A percentile compares a stretch with the other conserved stretches of the same genome.
Evolutionary conservation across 495 filamentous ascomycete genomes (phyloP).

Genomic region (Tetracladium marchalianum): DNA sequence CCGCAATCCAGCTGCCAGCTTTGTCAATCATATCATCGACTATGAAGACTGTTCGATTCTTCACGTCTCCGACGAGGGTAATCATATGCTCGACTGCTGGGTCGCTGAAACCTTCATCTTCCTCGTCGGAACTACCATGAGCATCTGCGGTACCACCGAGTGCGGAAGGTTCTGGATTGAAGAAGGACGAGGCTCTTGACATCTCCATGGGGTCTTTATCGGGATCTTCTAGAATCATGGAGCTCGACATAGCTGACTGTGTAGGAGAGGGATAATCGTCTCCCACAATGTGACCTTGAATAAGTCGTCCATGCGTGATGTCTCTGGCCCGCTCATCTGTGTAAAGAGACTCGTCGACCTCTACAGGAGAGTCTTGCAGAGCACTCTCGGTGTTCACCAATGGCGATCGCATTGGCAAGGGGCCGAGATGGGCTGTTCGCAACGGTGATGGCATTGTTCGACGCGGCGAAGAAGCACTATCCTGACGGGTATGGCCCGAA

Average conservation of each 20-base stretch:
- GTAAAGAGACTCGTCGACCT: constrained; percentile 53
- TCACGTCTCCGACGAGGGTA: constrained; percentile 89
- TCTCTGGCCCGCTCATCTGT: constrained; percentile 80
- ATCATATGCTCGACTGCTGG: constrained; percentile 83
- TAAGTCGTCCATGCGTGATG: constrained; percentile 81
- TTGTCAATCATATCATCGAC: constrained; percentile 99
- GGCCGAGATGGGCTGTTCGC: constrained; percentile 1
- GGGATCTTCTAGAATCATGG: constrained; percentile 30
- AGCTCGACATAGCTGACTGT: constrained; percentile 51
- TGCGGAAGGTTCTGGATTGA: constrained; percentile 47
- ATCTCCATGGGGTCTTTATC: constrained; percentile 49
- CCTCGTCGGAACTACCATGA: constrained; percentile 74
- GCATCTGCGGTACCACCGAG: constrained; percentile 78
- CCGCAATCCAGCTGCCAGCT: constrained; percentile 91
- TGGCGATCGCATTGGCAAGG: constrained; percentile 11
- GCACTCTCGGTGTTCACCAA: constrained; percentile 9
- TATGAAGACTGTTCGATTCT: constrained; percentile 76
- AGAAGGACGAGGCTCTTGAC: constrained; percentile 46
- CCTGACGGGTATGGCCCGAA: constrained; percentile 5
- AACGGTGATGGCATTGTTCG: constrained; percentile 9
- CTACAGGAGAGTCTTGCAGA: constrained; percentile 9
- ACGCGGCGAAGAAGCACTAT: constrained; percentile 10
- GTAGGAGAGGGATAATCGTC: constrained; percentile 79
- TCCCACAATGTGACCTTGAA: constrained; percentile 95
- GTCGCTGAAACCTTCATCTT: constrained; percentile 66